These are phyloP conservation scores for Saturnispora gosingensis DNA, from an alignment of 805 yeast genomes.

Conservation along the genomic window DNA sequence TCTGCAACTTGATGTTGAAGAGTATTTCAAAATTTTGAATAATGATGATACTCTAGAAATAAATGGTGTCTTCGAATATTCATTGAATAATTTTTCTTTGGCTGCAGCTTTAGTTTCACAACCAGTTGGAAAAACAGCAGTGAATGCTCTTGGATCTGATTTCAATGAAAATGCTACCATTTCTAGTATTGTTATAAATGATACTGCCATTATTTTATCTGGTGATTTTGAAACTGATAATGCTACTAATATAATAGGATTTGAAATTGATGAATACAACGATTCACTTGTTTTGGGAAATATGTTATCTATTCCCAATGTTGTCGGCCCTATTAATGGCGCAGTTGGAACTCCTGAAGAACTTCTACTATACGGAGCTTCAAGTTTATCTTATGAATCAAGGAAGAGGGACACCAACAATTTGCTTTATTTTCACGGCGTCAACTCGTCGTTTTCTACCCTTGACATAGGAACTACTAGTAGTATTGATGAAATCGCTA, in stretches of 20 bases:
- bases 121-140: constrained; percentile 39
- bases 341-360: constrained; percentile 26
- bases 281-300: constrained; percentile 9
- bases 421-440: neutral
- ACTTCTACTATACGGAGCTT: constrained; percentile 37
- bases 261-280: constrained; percentile 20
- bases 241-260: constrained; percentile 31
- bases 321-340: constrained; percentile 32
- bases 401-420: neutral
- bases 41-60: constrained; percentile 20
- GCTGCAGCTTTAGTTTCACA: constrained; percentile 24
- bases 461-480: neutral
- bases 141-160: constrained; percentile 32
- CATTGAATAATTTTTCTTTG: constrained; percentile 47
- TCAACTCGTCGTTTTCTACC: neutral
- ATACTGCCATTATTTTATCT: constrained; percentile 33
- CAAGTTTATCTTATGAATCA: neutral
- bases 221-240: constrained; percentile 37
- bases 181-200: constrained; percentile 24
- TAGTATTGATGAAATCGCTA: constrained; percentile 5
- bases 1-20: constrained; percentile 10
- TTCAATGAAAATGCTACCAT: constrained; percentile 35
- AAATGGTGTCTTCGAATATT: constrained; percentile 80
- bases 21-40: constrained; percentile 21
- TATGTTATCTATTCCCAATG: constrained; percentile 24